phyloP scores from a whole-genome alignment of 1,139 yeast species.

The Suhomyces yuchorum region DNA sequence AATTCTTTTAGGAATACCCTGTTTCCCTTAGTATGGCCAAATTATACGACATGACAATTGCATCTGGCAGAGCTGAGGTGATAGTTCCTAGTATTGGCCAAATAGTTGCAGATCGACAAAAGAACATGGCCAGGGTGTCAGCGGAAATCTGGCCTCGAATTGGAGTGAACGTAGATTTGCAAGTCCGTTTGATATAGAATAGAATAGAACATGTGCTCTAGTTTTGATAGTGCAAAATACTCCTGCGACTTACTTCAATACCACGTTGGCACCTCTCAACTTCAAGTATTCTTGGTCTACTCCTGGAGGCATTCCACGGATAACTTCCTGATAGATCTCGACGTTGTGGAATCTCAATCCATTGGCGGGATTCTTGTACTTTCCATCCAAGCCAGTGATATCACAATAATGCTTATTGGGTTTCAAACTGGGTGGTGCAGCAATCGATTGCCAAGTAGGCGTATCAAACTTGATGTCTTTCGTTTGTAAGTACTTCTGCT shows the following conservation, averaged over 20 bases:
- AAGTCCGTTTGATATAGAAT: too few species aligned
- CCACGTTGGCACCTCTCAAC: slow-evolving; percentile 84
- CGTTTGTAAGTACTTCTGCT: slow-evolving; percentile 59
- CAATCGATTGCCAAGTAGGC: slow-evolving; percentile 63
- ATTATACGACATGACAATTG: too few species aligned
- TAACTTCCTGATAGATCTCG: slow-evolving; percentile 79
- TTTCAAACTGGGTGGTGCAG: slow-evolving; percentile 85
- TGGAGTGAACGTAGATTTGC: too few species aligned
- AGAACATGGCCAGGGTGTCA: too few species aligned
- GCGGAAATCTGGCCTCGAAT: too few species aligned
- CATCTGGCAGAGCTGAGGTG: too few species aligned
- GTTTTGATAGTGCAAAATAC: too few species aligned
- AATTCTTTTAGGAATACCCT: too few species aligned
- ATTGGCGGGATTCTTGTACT: slow-evolving; percentile 74
- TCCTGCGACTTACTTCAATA: slow-evolving; percentile 61
- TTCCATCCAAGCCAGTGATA: slow-evolving; percentile 84
- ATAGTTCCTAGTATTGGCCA: too few species aligned
- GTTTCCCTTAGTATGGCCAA: too few species aligned
- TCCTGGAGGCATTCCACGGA: slow-evolving; percentile 82
- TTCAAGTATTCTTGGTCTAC: slow-evolving; percentile 92
- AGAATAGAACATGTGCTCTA: too few species aligned
- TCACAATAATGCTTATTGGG: slow-evolving; percentile 91
- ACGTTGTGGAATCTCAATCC: slow-evolving; percentile 79
- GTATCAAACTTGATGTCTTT: slow-evolving; percentile 45
- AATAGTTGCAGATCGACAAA: too few species aligned